Base-by-base conservation (phyloP, 352 stramenopile species). In the Globisporangium takayamanum region DNA sequence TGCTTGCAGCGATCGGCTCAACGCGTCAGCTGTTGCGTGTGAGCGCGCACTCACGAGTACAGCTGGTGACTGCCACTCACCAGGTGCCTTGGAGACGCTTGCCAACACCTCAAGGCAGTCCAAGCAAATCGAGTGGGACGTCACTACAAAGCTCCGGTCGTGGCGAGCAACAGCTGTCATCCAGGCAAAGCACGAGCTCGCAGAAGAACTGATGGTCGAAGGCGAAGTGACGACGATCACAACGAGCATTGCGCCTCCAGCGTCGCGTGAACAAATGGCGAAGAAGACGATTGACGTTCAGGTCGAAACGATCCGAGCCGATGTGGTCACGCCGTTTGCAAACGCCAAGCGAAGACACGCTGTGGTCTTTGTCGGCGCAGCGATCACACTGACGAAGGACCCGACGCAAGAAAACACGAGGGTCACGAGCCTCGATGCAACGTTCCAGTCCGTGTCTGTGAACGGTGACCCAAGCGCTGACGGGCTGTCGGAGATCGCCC, bases 371-470 rank as follows among this genome's bases (percentile, higher is more conserved):
- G 6, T 49, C 16, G 57, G 62, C n/a, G 62, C 42, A 2, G 39
- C 46, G 10, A n/a, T 68, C 12, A 44, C 44, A 15, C 11, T 68
- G 14, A 11, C 37, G 7, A 68, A 68, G 20, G 33, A 53, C 15
- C 20, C 36, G 4, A 4, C 14, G 14, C 12, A 4, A 16, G 16
- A 52, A 1, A 22, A 5, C 5, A 14, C 41, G 8, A 53, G 45
- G 8, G 1, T 11, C 15, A 22, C 26, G 12, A 53, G 8, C 5
- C 16, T 68, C 5, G 56, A 55, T 2, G 59, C 49, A 0, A 58
- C 39, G 30, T 66, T 69, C 26, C 52, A 47, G 33, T 58, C 57
- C 0, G 51, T 60, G 18, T 46, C 42, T 30, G 63, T 69, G 14
- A 69, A 69, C 30, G 20, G 33, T 5, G 8, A 49, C 6, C 0